A percentile compares a stretch with the other conserved stretches of the same genome.
Conservation (phyloP, 495 filamentous ascomycete species). For the Annulohypoxylon stygium region DNA sequence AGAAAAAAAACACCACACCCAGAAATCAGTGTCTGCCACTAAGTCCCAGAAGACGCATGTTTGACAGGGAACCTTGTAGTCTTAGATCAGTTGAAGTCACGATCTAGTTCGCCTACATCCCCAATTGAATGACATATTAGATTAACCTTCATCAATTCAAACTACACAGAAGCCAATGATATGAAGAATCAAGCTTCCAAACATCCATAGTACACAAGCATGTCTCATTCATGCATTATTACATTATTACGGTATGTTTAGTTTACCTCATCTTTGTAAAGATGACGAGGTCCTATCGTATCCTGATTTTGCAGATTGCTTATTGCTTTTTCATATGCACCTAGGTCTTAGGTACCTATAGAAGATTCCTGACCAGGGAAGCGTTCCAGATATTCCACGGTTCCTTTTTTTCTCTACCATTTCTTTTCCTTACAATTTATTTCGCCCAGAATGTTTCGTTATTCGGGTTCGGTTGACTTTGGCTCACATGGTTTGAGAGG, state of each 20-base stretch:
- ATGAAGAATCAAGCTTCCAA: conserved; percentile 1
- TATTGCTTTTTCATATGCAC: background rate
- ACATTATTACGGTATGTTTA: conserved; percentile 14
- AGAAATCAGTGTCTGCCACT: conserved; percentile 14
- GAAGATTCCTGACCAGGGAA: background rate
- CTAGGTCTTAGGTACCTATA: background rate
- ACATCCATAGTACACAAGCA: conserved; percentile 1
- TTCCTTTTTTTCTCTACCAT: conserved; percentile 18
- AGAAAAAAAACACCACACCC: background rate
- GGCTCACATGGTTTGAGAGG: conserved; percentile 8
- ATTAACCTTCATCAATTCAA: conserved; percentile 31
- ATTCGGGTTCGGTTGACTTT: background rate
- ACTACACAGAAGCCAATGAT: conserved; percentile 25
- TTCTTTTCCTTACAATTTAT: conserved; percentile 20
- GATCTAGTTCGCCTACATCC: conserved; percentile 11
- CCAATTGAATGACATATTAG: conserved; percentile 27
- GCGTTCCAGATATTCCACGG: background rate
- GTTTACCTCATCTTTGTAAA: conserved; percentile 5
- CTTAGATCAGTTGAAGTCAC: conserved; percentile 30
- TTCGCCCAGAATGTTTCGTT: background rate
- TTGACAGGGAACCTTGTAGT: conserved; percentile 19
- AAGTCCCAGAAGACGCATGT: conserved; percentile 40
- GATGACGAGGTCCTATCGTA: background rate
- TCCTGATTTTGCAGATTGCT: conserved; percentile 6
- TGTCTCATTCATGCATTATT: conserved; percentile 34